Base-by-base conservation (phyloP, 441 rosid genomes). In the Eruca vesicaria region DNA sequence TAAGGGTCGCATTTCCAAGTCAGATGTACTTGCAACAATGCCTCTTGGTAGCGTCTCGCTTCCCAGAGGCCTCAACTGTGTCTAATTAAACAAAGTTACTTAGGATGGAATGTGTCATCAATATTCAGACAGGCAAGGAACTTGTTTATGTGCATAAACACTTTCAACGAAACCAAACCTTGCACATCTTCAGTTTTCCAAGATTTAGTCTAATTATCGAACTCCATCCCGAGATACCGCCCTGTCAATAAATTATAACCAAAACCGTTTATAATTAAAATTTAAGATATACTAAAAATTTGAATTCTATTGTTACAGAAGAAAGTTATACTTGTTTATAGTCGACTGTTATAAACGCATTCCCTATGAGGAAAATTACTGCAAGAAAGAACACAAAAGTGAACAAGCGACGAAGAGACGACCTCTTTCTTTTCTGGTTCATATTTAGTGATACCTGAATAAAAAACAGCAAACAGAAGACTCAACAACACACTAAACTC, bases 1-100 rank as follows among this genome's bases (percentile, higher is more conserved):
- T 70, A 90, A 77, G 1, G 94, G 89, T 64, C 80, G 74, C 90
- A 90, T 83, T 87, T 89, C 89, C 78, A 89, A 84, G 79, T 93
- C 87, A 45, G 98, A 20, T 58, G 85, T 85, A 69, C 75, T 74
- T 23, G 88, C 84, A 72, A 91, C 78, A 15, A 93, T 87, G n/a
- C 94, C 97, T 84, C 73, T 78, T 8, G 98, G 98, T 61, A 93
- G 75, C 5, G 84, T 62, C 81, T 86, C 87, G 10, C 81, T 84
- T 74, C 92, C 90, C 14, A 18, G 43, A 71, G 85, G 86, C 65
- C 83, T 82, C 53, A 80, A 14, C 48, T 78, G 86, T 56, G 57
- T 73, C 89, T 91, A 74, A 53, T 77, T 14, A 38, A 36, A 67
- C 12, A 65, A 2, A 73, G 38, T 38, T 63, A 68, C 52, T n/a